phyloP scores from a whole-genome alignment of 192 early-diverging fungal genomes.

The Mortierella claussenii region DNA sequence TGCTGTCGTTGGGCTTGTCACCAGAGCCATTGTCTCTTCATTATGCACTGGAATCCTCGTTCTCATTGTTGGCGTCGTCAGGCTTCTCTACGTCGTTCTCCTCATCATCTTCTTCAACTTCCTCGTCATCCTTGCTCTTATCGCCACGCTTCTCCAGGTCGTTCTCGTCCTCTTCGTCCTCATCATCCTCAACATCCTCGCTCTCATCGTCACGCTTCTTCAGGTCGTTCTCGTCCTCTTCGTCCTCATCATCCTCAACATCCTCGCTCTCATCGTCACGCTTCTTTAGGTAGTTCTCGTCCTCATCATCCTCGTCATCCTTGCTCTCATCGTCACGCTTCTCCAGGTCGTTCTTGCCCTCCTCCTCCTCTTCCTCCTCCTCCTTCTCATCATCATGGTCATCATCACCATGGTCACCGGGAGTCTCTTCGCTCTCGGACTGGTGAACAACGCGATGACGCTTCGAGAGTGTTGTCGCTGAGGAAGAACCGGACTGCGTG shows the following conservation, averaged over 20 bases:
- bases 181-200: background rate
- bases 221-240: background rate
- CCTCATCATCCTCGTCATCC: background rate
- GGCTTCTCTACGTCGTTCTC: no score
- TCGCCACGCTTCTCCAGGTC: no score
- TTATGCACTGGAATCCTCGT: background rate
- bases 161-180: background rate
- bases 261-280: background rate
- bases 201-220: background rate
- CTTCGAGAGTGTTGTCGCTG: no score
- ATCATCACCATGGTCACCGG: background rate
- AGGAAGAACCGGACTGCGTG: no score
- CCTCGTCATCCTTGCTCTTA: background rate
- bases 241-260: background rate
- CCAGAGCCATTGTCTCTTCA: no score
- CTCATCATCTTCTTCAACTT: background rate
- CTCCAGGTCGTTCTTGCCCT: background rate
- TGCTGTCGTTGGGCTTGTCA: no score
- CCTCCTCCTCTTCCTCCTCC: background rate
- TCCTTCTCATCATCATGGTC: background rate
- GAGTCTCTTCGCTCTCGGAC: background rate
- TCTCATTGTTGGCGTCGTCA: background rate
- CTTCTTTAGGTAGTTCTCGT: no score
- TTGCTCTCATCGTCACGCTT: background rate
- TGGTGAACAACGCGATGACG: constrained; percentile 1